Base-by-base conservation (phyloP, 148 eudicot species). In the Amaranthus hypochondriacus region DNA sequence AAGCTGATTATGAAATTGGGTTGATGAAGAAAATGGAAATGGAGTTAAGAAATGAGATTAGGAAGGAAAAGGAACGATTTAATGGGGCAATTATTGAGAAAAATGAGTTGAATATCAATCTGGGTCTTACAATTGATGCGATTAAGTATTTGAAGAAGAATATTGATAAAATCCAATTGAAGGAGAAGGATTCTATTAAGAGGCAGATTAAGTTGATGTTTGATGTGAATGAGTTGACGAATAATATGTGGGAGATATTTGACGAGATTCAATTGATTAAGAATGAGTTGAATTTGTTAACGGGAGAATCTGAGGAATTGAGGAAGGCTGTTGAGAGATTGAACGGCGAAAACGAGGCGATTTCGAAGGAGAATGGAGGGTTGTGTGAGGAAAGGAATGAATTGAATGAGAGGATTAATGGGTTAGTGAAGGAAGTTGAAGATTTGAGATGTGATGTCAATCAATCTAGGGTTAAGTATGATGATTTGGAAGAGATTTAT, bases 401-500 rank as follows among this genome's bases (percentile, higher is more conserved):
- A 73, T 81, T 69, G 70, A 56, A 55, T 50, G 48, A 0, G 51
- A 73, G 74, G 62, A 80, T 81, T 8, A 71, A 2, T n/a, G 87
- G 80, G 73, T 68, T 89, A 79, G 87, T 83, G 69, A 77, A 60
- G 51, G 71, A 50, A 7, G 71, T 84, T n/a, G 39, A 5, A n/a
- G 64, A 39, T 39, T 78, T 88, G 48, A 82, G 84, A 50, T 80
- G 58, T 49, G 68, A 50, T 12, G 78, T 88, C 7, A 2, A 28
- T 28, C 39, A 28, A 28, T 15, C n/a, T 62, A 71, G 28, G 68
- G 56, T 86, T 66, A 76, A 62, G 74, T 77, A 76, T 48, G 84
- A 82, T 59, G 39, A 83, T 48, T 77, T 83, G 85, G 97, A 95
- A 81, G 81, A 73, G 82, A 73, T 50, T 18, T 70, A 81, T 70